Evolutionary conservation across 768 basidiomycete genomes (phyloP).

Genomic region (Coprinopsis sp.): DNA sequence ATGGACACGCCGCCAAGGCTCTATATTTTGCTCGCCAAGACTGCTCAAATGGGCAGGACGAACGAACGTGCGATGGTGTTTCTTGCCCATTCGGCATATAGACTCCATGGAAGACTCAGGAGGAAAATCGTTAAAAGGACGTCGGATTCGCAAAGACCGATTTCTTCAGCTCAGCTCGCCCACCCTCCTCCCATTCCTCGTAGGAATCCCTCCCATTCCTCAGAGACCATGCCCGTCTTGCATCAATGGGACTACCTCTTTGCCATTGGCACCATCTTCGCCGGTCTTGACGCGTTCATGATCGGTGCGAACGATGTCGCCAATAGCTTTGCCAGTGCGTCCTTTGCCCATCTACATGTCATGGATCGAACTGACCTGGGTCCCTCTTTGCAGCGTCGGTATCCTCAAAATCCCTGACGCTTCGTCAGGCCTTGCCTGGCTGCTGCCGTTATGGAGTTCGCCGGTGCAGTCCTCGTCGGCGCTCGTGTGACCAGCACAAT

Average conservation of each 20-base stretch:
- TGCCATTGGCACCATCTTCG: conserved; percentile 23
- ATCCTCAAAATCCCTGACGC: conserved; percentile 22
- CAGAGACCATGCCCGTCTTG: conserved; percentile 22
- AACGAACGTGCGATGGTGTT: too few relatives aligned
- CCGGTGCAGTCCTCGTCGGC: conserved; percentile 22
- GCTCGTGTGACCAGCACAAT: conserved; percentile 25
- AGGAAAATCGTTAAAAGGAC: too few relatives aligned
- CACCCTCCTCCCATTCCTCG: too few relatives aligned
- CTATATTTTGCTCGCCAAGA: too few relatives aligned
- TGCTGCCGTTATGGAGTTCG: conserved; percentile 24
- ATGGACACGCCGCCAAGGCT: too few relatives aligned
- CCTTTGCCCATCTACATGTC: background rate
- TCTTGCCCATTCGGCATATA: too few relatives aligned
- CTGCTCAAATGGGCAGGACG: too few relatives aligned
- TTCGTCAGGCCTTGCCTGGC: conserved; percentile 22
- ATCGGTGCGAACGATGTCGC: conserved; percentile 28
- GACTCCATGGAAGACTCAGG: too few relatives aligned
- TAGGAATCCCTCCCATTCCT: too few relatives aligned
- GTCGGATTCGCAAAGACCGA: too few relatives aligned
- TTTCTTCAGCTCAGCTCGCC: too few relatives aligned
- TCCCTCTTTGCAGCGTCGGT: conserved; percentile 16
- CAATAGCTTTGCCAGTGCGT: conserved; percentile 18
- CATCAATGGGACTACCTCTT: conserved; percentile 29
- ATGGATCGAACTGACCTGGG: background rate
- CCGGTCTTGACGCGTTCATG: conserved; percentile 18